phyloP scores from a whole-genome alignment of 176 grass and related monocot species.

The bread wheat (Triticum aestivum) region DNA sequence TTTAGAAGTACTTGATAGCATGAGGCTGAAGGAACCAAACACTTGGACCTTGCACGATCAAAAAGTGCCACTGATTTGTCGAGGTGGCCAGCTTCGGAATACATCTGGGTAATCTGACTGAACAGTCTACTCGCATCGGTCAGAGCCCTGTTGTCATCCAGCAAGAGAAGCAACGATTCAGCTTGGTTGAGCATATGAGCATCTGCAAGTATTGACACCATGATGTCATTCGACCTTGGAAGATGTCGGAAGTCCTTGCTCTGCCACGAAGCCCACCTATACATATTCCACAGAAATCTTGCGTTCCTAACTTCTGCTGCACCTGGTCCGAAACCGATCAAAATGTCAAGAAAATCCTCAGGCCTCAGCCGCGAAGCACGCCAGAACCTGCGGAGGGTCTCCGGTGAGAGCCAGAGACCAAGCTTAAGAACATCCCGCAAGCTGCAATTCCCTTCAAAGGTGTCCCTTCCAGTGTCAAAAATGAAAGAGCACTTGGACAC shows the following conservation, averaged over 20 bases:
- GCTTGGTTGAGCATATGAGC: conserved; percentile 72
- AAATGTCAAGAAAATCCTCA: conserved; percentile 60
- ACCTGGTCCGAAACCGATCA: conserved; percentile 47
- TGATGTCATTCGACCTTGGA: conserved; percentile 66
- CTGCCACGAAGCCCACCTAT: conserved; percentile 62
- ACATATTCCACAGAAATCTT: conserved; percentile 72
- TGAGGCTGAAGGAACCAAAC: conserved; percentile 52
- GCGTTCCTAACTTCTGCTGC: conserved; percentile 50
- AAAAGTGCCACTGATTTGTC: conserved; percentile 63
- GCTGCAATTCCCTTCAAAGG: conserved; percentile 38
- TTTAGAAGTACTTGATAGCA: conserved; percentile 67
- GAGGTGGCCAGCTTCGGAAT: conserved; percentile 48
- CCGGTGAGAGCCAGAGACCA: conserved; percentile 62
- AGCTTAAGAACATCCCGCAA: conserved; percentile 61
- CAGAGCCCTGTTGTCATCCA: conserved; percentile 29
- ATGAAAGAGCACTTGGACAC: conserved; percentile 53
- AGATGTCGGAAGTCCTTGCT: conserved; percentile 66
- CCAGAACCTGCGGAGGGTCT: conserved; percentile 68
- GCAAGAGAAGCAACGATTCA: conserved; percentile 62
- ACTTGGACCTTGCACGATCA: conserved; percentile 51
- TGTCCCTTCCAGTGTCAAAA: conserved; percentile 41
- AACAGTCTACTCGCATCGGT: conserved; percentile 35
- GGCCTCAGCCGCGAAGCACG: conserved; percentile 53
- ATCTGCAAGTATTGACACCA: conserved; percentile 61
- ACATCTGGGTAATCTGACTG: conserved; percentile 49